Conservation (phyloP, 805 yeast species). For the Teunomyces barrocoloradensis region DNA sequence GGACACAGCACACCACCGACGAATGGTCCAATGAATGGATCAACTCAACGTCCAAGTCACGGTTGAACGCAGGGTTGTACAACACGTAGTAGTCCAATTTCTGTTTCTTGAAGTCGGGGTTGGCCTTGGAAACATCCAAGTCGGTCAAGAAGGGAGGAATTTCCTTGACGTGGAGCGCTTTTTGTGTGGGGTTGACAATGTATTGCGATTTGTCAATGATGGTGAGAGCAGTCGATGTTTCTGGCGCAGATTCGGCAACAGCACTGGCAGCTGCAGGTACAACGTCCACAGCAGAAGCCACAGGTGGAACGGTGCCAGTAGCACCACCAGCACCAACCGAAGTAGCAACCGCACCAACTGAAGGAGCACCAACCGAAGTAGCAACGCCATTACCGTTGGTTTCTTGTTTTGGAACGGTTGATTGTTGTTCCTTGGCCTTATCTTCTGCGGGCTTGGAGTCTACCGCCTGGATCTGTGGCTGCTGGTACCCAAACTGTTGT, state of each 20-base stretch:
- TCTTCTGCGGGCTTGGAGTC: not conserved
- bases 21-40: conserved; percentile 89
- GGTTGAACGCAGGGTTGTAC: conserved; percentile 77
- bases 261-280: conserved; percentile 11
- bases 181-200: conserved; percentile 41
- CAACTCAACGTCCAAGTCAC: conserved; percentile 75
- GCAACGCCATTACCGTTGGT: conserved; percentile 7
- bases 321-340: conserved; percentile 8
- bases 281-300: conserved; percentile 6
- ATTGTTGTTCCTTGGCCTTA: conserved; percentile 8
- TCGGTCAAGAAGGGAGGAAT: conserved; percentile 80
- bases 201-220: conserved; percentile 41
- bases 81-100: conserved; percentile 82
- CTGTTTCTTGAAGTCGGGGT: conserved; percentile 76
- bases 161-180: conserved; percentile 62
- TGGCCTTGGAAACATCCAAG: conserved; percentile 73
- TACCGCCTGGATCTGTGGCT: conserved; percentile 11
- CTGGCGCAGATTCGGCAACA: conserved; percentile 15
- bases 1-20: conserved; percentile 94
- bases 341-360: conserved; percentile 8
- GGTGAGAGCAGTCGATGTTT: conserved; percentile 32
- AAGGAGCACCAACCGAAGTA: conserved; percentile 1
- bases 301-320: conserved; percentile 9
- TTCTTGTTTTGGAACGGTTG: conserved; percentile 18
- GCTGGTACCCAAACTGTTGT: conserved; percentile 16